Percentiles rank a stretch among this genome's conserved stretches.
These are phyloP conservation scores for Leucocoprinus leucothites DNA, from an alignment of 768 basidiomycete species.

Conservation along the genomic window DNA sequence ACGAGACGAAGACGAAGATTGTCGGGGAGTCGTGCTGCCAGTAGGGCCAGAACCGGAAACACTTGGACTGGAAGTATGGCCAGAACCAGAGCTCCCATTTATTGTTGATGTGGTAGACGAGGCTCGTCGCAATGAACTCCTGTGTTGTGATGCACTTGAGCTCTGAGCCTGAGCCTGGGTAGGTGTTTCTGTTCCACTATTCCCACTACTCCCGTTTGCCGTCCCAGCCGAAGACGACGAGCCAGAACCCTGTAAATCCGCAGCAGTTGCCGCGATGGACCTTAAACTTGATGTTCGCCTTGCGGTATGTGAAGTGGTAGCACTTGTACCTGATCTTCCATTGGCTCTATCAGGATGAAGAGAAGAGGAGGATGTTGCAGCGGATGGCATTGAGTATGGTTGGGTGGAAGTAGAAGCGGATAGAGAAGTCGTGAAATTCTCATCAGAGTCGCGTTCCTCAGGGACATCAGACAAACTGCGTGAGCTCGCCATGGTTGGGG, in stretches of 20 bases:
- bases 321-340: not conserved
- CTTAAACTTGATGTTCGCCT: not conserved
- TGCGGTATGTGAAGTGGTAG: not conserved
- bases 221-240: not conserved
- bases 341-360: not conserved
- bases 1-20: conserved; percentile 16
- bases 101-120: not conserved
- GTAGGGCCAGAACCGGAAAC: not conserved
- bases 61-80: not conserved
- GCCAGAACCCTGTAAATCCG: not conserved
- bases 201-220: not conserved
- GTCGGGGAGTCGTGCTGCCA: not conserved
- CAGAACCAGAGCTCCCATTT: not conserved
- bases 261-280: not conserved
- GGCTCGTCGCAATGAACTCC: not conserved
- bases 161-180: not conserved
- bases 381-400: conserved; percentile 6
- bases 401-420: conserved; percentile 12
- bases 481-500: conserved; percentile 3
- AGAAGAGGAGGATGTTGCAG: not conserved
- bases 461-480: conserved; percentile 29
- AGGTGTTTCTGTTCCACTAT: not conserved
- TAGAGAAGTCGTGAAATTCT: not conserved
- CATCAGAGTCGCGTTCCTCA: conserved; percentile 23
- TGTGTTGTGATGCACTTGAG: not conserved